phyloP scores from a whole-genome alignment of 1,284 basidiomycete species.

The Termitomyces sp. region DNA sequence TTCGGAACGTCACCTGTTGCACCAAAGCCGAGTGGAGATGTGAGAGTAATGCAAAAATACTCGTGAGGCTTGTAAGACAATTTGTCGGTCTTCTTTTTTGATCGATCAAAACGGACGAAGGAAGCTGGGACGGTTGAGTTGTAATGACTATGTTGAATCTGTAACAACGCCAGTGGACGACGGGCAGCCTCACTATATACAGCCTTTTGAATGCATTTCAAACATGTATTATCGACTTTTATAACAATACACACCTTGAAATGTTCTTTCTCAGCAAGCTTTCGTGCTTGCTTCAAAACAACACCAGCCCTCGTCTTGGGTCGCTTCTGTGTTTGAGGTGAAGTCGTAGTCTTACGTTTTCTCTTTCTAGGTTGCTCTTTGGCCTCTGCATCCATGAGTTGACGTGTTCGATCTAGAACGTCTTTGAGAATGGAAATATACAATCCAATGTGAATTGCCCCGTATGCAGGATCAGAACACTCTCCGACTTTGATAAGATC shows the following conservation, averaged over 20 bases:
- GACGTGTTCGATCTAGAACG: conserved; percentile 15
- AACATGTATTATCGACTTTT: neutral
- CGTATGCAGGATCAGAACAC: conserved; percentile 16
- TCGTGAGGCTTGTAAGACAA: conserved; percentile 8
- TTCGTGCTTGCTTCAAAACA: neutral
- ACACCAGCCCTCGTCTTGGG: neutral
- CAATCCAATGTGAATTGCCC: conserved; percentile 21
- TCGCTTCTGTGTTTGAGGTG: neutral
- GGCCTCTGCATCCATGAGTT: neutral
- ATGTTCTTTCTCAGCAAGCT: neutral
- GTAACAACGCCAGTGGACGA: neutral
- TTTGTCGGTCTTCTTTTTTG: neutral
- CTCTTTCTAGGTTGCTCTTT: neutral
- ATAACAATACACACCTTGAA: neutral
- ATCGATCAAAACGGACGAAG: conserved; percentile 10
- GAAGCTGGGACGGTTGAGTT: neutral
- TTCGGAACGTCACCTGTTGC: conserved; percentile 19
- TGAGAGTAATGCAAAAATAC: conserved; percentile 15
- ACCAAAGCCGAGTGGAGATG: conserved; percentile 11
- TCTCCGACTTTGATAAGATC: conserved; percentile 15
- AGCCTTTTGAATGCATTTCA: neutral
- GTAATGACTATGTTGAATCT: neutral
- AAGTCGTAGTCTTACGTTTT: neutral
- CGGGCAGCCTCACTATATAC: neutral
- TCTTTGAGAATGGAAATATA: conserved; percentile 20